phyloP scores from a whole-genome alignment of 2,329 filamentous ascomycete genomes.

The Juglanconis juglandina region DNA sequence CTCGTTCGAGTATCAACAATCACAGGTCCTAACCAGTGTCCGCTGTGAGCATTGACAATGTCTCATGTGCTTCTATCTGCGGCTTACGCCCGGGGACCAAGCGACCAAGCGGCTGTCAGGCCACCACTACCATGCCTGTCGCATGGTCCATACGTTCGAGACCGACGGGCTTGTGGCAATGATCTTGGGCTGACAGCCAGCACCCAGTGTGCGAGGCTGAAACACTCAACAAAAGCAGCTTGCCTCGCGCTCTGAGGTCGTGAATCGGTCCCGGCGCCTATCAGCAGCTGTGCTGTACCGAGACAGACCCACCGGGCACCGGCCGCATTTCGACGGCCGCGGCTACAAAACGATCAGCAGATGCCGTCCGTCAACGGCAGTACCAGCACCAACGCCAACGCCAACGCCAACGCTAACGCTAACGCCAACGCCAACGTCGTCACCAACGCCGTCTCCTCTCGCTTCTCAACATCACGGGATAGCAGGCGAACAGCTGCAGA shows the following conservation, averaged over 20 bases:
- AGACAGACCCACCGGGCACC: not conserved
- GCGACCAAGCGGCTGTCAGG: not conserved
- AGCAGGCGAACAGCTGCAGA: not conserved
- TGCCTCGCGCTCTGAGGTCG: not conserved
- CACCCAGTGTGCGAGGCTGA: not conserved
- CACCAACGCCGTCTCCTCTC: not conserved
- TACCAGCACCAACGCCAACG: not conserved
- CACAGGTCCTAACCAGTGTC: not conserved
- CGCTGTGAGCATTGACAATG: not conserved
- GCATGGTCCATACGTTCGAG: too few species aligned
- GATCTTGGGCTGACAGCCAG: not conserved
- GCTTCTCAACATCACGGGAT: not conserved
- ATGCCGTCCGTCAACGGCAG: not conserved
- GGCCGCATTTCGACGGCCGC: not conserved
- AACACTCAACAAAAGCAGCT: not conserved
- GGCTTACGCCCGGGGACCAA: not conserved
- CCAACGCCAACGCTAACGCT: too few species aligned
- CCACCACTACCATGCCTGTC: not conserved
- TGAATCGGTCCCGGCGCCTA: not conserved
- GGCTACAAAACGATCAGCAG: not conserved
- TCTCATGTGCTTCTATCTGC: conserved; percentile 1
- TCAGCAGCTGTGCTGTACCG: not conserved
- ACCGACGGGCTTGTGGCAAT: not conserved
- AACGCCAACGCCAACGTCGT: not conserved
- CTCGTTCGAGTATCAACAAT: not conserved